phyloP scores from a whole-genome alignment of 371 early-diverging fungal species.

The Mucor plumbeus region DNA sequence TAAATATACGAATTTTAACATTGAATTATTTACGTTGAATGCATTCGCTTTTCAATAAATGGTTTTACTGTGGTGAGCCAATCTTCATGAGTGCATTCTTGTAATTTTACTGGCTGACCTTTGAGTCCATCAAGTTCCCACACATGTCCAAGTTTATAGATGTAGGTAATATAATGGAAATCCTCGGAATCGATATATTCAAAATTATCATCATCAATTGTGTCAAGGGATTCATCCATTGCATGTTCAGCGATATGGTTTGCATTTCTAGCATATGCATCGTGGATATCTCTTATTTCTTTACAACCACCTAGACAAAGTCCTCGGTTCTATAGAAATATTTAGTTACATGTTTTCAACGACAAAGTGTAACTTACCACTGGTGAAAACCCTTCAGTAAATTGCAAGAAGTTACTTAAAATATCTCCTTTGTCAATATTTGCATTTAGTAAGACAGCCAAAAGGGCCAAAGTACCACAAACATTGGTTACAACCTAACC shows the following conservation, averaged over 20 bases:
- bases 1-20: background rate
- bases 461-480: constrained; percentile 27
- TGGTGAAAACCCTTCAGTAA: constrained; percentile 19
- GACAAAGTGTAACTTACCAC: constrained; percentile 15
- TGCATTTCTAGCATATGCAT: constrained; percentile 14
- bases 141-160: constrained; percentile 22
- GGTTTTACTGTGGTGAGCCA: constrained; percentile 20
- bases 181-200: constrained; percentile 8
- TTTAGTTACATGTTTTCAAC: background rate
- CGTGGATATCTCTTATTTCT: constrained; percentile 17
- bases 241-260: background rate
- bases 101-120: constrained; percentile 5
- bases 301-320: constrained; percentile 13
- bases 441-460: constrained; percentile 25
- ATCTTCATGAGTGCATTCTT: background rate
- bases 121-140: constrained; percentile 33
- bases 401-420: constrained; percentile 15
- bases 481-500: constrained; percentile 21
- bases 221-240: background rate
- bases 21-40: constrained; percentile 9
- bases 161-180: constrained; percentile 28
- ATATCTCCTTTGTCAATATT: constrained; percentile 19
- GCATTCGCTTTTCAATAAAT: constrained; percentile 13
- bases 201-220: background rate
- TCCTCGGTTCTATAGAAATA: constrained; percentile 23